Evolutionary conservation across 768 basidiomycete genomes (phyloP).

Genomic region (Kwoniella sp.): DNA sequence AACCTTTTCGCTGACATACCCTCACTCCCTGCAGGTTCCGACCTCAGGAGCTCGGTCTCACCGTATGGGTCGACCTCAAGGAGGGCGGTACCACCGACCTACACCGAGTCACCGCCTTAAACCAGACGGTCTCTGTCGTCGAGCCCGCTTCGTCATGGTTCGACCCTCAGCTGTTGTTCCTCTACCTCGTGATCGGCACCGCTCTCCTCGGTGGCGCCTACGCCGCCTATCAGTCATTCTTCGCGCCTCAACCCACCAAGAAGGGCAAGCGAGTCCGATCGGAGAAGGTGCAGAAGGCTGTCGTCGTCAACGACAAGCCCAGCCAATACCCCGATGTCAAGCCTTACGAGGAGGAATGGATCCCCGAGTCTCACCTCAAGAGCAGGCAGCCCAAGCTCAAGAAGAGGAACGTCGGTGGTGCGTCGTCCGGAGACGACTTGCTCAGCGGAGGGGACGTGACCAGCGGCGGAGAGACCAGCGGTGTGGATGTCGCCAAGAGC

Average conservation of each 20-base stretch:
- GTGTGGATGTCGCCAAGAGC: constrained; percentile 28
- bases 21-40: constrained; percentile 28
- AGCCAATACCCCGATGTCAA: constrained; percentile 42
- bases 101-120: constrained; percentile 47
- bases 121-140: constrained; percentile 50
- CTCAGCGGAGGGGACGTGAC: constrained; percentile 45
- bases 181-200: constrained; percentile 47
- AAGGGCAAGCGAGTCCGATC: constrained; percentile 7
- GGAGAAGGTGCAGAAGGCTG: constrained; percentile 23
- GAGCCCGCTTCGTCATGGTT: constrained; percentile 49
- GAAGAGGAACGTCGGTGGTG: constrained; percentile 23
- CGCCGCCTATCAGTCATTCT: constrained; percentile 43
- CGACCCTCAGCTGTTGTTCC: constrained; percentile 49
- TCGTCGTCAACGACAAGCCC: constrained; percentile 31
- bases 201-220: constrained; percentile 37
- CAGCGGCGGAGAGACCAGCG: constrained; percentile 44
- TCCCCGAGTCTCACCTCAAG: constrained; percentile 49
- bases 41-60: constrained; percentile 47
- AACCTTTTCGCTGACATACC: too few species aligned
- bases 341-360: constrained; percentile 52
- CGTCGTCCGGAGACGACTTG: constrained; percentile 30
- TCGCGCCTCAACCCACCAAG: constrained; percentile 4
- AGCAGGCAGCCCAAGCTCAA: constrained; percentile 26
- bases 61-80: constrained; percentile 46
- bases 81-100: constrained; percentile 35